Evolutionary conservation across 1,284 basidiomycete species (phyloP).

Genomic region (Trametes polyzona): DNA sequence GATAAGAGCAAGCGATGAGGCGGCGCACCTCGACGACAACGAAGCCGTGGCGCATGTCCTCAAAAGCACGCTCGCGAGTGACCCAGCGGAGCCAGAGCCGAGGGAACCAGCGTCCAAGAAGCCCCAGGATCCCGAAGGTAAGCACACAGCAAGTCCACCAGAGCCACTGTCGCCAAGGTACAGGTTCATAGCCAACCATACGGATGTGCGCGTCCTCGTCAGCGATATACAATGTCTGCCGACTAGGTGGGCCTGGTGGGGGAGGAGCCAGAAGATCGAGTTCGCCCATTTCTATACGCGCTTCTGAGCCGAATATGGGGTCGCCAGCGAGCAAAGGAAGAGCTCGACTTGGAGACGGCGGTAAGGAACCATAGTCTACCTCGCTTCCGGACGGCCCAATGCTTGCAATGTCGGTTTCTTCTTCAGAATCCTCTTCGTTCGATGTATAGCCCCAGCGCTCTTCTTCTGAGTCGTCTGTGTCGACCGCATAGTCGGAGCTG

Average conservation of each 20-base stretch:
- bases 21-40: conserved; percentile 87
- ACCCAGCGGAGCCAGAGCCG: conserved; percentile 88
- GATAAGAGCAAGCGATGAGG: not conserved
- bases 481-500: conserved; percentile 60
- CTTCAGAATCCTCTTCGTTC: conserved; percentile 59
- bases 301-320: conserved; percentile 79
- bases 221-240: conserved; percentile 86
- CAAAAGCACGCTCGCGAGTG: conserved; percentile 85
- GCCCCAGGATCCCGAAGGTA: conserved; percentile 76
- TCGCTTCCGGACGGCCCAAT: conserved; percentile 51
- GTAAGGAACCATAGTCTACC: conserved; percentile 70
- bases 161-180: conserved; percentile 63
- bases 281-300: conserved; percentile 78
- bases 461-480: conserved; percentile 55
- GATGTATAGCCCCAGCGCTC: conserved; percentile 84
- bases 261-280: conserved; percentile 65
- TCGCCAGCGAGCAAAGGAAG: conserved; percentile 74
- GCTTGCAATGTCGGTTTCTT: conserved; percentile 35
- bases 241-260: conserved; percentile 75
- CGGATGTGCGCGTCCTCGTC: conserved; percentile 93
- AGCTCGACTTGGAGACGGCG: conserved; percentile 59
- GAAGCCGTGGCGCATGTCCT: conserved; percentile 69
- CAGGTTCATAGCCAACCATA: conserved; percentile 87
- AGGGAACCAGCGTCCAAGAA: conserved; percentile 95
- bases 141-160: conserved; percentile 80